Evolutionary conservation across 192 early-diverging fungal species (phyloP), one percentile per base, ranked within the genome.

Genomic region (Coemansia sp.): DNA sequence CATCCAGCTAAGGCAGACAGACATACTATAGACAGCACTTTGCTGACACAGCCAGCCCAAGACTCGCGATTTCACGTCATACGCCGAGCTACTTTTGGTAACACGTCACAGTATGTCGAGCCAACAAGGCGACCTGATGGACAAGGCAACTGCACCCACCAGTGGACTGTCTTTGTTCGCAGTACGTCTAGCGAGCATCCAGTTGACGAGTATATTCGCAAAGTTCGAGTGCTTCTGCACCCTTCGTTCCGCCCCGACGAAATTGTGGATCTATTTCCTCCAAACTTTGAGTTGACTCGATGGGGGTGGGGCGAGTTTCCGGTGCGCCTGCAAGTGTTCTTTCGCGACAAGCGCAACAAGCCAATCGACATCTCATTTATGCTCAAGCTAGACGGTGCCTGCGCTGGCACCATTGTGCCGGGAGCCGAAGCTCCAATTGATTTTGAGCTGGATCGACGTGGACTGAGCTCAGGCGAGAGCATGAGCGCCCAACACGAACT

Each of bases 291-390:
- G 51, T 60, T 97, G 48, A 90, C 87, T 13, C 82, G 92, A n/a
- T 86, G 83, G 58, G 94, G 93, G 0, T 97, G 93, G 92, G 94
- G 94, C 27, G 94, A 97, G 68, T 94, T 92, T 43, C 91, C 92
- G 15, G 78, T 95, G 38, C 82, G 89, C 22, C 66, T 93, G 13
- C 85, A 90, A 48, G 37, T 97, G 14, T 86, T 82, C 55, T 94
- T 97, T 71, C 77, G 74, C 7, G 92, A 97, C 70, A 77, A 77
- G 15, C 68, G 83, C 27, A 94, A 94, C 70, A 93, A 92, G 56
- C 83, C 89, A 1, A 80, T 93, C 5, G 89, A 94, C 52, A 58
- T 97, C 11, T 85, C 92, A 14, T 90, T 92, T 56, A 67, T 82
- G 36, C 50, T 96, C 11, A 88, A 86, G 83, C 61, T 95, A 56